Percentiles rank a stretch among this genome's conserved stretches.
phyloP scores from a whole-genome alignment of 345 rosid genomes.

The Salix purpurea region DNA sequence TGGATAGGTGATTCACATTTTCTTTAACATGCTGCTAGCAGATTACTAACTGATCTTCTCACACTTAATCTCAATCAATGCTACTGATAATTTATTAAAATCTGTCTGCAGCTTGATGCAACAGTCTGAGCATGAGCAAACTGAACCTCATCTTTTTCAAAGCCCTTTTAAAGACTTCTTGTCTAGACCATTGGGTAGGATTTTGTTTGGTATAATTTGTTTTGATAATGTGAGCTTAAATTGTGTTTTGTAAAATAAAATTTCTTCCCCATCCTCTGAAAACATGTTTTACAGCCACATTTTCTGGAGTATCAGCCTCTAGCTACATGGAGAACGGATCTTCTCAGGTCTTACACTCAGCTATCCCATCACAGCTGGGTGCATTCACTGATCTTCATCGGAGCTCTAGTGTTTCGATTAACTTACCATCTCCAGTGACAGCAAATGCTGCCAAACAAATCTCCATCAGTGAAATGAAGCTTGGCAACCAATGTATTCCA shows the following conservation, averaged over 20 bases:
- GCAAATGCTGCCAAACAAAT: constrained; percentile 53
- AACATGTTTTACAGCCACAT: constrained; percentile 31
- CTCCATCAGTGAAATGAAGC: constrained; percentile 51
- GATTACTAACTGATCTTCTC: background rate
- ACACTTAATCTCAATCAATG: background rate
- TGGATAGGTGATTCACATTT: background rate
- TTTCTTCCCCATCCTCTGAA: constrained; percentile 14
- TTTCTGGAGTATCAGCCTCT: constrained; percentile 26
- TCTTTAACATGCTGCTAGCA: constrained; percentile 10
- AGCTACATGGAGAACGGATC: constrained; percentile 16
- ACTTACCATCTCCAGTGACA: constrained; percentile 58
- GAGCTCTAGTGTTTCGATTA: constrained; percentile 61
- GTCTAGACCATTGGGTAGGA: constrained; percentile 48
- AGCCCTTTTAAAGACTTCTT: constrained; percentile 41
- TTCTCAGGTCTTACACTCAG: constrained; percentile 8
- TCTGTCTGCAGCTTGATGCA: constrained; percentile 40
- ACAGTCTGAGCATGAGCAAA: constrained; percentile 47
- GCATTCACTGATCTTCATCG: constrained; percentile 16
- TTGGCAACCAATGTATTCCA: constrained; percentile 46
- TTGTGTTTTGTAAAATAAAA: constrained; percentile 2
- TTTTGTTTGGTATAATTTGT: constrained; percentile 9
- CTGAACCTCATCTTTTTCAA: constrained; percentile 37
- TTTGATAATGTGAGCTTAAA: constrained; percentile 6
- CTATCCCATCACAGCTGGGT: constrained; percentile 19
- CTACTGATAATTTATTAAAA: background rate